Percentiles rank a stretch among this genome's conserved stretches.
Conservation (phyloP, 768 basidiomycete genomes). For the Tylopilus felleus region DNA sequence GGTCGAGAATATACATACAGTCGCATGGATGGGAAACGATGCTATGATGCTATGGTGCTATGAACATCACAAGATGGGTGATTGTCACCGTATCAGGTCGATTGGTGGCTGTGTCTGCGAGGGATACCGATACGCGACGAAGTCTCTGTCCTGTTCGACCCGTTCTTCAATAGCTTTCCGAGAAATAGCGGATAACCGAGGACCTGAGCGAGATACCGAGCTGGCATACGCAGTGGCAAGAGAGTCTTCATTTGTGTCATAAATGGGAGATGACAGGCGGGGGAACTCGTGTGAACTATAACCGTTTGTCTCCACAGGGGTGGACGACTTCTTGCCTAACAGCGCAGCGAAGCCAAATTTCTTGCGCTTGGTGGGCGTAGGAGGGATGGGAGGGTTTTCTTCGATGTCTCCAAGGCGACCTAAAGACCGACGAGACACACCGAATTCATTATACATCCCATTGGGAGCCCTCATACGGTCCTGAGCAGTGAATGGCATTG, state of each 20-base stretch:
- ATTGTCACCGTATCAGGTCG: conserved; percentile 51
- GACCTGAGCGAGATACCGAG: conserved; percentile 46
- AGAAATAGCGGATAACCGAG: conserved; percentile 62
- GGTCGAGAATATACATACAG: conserved; percentile 8
- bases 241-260: conserved; percentile 49
- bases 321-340: conserved; percentile 52
- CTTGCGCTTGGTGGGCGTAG: conserved; percentile 55
- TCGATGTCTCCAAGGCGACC: conserved; percentile 34
- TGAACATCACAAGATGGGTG: background rate
- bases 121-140: conserved; percentile 85
- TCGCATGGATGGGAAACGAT: conserved; percentile 2
- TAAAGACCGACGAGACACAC: conserved; percentile 60
- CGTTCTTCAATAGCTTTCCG: conserved; percentile 73
- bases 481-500: conserved; percentile 41
- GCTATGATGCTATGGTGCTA: conserved; percentile 2
- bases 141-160: conserved; percentile 82
- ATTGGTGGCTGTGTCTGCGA: conserved; percentile 64
- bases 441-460: conserved; percentile 70
- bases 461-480: conserved; percentile 33
- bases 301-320: conserved; percentile 29
- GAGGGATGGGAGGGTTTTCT: conserved; percentile 27
- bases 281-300: conserved; percentile 46
- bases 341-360: conserved; percentile 68
- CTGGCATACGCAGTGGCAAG: conserved; percentile 44
- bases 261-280: conserved; percentile 40